Conservation (phyloP, 495 filamentous ascomycete species). For the Penicillium salamii region DNA sequence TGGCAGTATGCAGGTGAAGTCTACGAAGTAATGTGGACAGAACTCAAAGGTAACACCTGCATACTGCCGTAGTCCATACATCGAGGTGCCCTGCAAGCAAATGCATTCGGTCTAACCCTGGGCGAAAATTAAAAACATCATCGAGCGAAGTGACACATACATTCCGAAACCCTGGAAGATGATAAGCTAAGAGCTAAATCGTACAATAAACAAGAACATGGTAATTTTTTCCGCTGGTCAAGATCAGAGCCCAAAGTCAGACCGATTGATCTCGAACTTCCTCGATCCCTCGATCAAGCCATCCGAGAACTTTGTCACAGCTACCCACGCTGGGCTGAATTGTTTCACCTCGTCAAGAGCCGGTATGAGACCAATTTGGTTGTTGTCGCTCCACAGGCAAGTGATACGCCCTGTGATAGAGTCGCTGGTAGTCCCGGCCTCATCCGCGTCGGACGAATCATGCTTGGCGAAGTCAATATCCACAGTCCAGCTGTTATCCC, state of each 20-base stretch:
- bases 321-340: conserved; percentile 77
- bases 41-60: too few relatives aligned
- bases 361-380: conserved; percentile 67
- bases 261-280: conserved; percentile 46
- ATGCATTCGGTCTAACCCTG: too few relatives aligned
- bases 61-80: too few relatives aligned
- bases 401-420: conserved; percentile 63
- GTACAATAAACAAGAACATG: neutral
- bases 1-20: too few relatives aligned
- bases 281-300: conserved; percentile 77
- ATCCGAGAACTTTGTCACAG: conserved; percentile 68
- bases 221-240: neutral
- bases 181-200: neutral
- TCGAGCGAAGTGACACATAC: too few relatives aligned
- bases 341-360: conserved; percentile 78
- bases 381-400: conserved; percentile 89
- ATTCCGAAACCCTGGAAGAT: neutral
- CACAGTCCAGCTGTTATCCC: conserved; percentile 72
- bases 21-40: too few relatives aligned
- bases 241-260: neutral
- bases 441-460: conserved; percentile 21
- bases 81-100: too few relatives aligned
- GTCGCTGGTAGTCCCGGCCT: conserved; percentile 27
- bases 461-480: conserved; percentile 63
- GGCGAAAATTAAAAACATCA: too few relatives aligned